These are phyloP conservation scores for Dinochytrium kinnereticum DNA, from an alignment of 371 early-diverging fungal species.

Conservation along the genomic window DNA sequence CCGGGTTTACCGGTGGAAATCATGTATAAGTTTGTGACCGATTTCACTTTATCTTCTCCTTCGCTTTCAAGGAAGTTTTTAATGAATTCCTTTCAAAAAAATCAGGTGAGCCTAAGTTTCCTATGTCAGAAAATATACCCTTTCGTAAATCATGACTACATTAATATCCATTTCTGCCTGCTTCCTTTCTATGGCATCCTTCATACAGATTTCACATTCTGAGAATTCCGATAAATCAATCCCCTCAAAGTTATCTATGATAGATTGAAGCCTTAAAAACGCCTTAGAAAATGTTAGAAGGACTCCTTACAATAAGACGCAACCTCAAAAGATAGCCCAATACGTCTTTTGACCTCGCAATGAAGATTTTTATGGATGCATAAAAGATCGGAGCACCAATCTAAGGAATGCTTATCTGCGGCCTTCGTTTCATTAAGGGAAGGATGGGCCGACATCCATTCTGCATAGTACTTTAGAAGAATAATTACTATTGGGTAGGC, in stretches of 20 bases:
- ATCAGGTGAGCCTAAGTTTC: no score
- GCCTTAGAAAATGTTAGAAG: neutral
- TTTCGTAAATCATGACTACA: neutral
- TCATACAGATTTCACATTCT: neutral
- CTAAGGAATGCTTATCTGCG: no score
- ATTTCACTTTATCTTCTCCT: no score
- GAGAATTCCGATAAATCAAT: neutral
- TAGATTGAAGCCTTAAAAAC: neutral
- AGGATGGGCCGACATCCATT: no score
- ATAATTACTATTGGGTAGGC: no score
- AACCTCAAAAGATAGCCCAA: neutral
- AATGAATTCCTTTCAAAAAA: no score
- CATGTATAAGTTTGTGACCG: no score
- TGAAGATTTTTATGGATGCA: neutral
- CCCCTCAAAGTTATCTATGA: neutral
- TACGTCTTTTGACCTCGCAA: neutral
- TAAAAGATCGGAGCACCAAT: no score
- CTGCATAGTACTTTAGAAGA: no score
- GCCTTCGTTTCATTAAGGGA: no score
- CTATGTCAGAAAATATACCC: neutral
- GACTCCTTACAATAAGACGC: neutral
- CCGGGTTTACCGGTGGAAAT: no score
- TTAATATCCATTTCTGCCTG: neutral
- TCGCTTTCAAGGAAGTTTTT: no score
- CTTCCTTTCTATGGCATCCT: neutral